phyloP scores from a whole-genome alignment of 805 yeast species.

The Debaryomyces prosopidis region DNA sequence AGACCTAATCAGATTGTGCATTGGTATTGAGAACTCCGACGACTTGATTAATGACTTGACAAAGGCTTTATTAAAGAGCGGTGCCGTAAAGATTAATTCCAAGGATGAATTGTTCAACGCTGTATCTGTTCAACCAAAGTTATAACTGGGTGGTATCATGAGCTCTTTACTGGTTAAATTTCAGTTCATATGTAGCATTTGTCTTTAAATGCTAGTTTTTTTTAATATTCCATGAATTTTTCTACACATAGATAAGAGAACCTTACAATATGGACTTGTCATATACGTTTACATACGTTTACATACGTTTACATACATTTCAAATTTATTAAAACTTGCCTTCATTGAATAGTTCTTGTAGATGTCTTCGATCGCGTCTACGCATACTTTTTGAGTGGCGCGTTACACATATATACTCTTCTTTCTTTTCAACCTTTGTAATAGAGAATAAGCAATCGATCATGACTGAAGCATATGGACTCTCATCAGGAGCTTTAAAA shows the following conservation, averaged over 20 bases:
- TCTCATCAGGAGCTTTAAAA: constrained; percentile 24
- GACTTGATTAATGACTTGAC: constrained; percentile 83
- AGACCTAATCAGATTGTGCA: constrained; percentile 84
- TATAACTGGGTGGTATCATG: constrained; percentile 7
- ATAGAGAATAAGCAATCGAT: neutral
- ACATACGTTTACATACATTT: neutral
- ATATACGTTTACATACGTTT: too few relatives aligned
- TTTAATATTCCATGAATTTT: too few relatives aligned
- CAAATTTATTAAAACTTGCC: neutral
- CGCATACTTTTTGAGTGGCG: constrained; percentile 4
- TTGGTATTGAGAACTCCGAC: constrained; percentile 82
- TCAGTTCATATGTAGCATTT: too few relatives aligned
- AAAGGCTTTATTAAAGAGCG: constrained; percentile 66
- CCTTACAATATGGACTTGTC: too few relatives aligned
- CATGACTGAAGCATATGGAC: constrained; percentile 14
- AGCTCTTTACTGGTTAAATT: too few relatives aligned
- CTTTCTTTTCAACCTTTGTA: constrained; percentile 1
- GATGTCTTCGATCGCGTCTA: constrained; percentile 1
- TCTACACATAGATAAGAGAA: too few relatives aligned
- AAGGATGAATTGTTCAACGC: constrained; percentile 43
- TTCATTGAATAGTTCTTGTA: neutral
- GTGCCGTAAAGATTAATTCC: constrained; percentile 47
- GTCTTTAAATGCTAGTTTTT: too few relatives aligned
- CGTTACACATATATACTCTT: constrained; percentile 3
- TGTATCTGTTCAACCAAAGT: constrained; percentile 30